A percentile compares a stretch with the other conserved stretches of the same genome.
phyloP scores from a whole-genome alignment of 139 green algal species.

The Astrephomene gubernaculifera region DNA sequence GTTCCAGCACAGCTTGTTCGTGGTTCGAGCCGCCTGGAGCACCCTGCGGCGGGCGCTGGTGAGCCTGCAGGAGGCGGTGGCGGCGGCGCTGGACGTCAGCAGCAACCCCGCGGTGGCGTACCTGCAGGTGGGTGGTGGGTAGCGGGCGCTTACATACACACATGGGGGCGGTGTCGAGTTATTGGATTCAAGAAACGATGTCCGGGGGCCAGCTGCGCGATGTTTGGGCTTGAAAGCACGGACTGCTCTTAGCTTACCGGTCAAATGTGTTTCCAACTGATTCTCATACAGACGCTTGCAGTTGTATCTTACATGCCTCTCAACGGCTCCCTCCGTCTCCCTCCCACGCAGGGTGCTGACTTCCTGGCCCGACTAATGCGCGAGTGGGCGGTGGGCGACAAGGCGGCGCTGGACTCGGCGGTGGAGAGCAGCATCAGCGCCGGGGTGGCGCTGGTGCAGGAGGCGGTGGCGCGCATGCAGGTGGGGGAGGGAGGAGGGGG shows the following conservation, averaged over 20 bases:
- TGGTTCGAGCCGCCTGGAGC: constrained; percentile 28
- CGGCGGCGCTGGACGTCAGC: not conserved
- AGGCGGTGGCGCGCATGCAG: constrained; percentile 23
- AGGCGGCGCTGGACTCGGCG: constrained; percentile 23
- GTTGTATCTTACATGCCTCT: too few relatives aligned
- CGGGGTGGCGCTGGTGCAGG: constrained; percentile 23
- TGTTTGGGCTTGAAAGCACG: too few relatives aligned
- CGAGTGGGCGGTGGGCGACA: constrained; percentile 40
- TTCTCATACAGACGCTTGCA: too few relatives aligned
- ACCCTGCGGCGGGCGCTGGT: constrained; percentile 37
- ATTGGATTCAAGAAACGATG: too few relatives aligned
- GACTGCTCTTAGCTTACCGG: too few relatives aligned
- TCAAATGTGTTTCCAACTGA: too few relatives aligned
- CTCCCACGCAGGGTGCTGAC: constrained; percentile 25
- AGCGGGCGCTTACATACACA: too few relatives aligned
- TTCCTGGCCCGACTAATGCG: constrained; percentile 33
- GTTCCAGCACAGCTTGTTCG: constrained; percentile 43
- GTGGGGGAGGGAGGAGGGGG: not conserved
- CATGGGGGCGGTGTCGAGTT: too few relatives aligned
- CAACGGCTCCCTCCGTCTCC: too few relatives aligned
- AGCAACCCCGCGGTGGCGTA: constrained; percentile 27
- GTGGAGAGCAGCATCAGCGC: constrained; percentile 13
- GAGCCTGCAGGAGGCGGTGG: constrained; percentile 34
- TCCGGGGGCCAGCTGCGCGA: too few relatives aligned
- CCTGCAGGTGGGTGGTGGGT: constrained; percentile 20